phyloP scores from a whole-genome alignment of 192 early-diverging fungal genomes.

The Entophlyctis luteolus region DNA sequence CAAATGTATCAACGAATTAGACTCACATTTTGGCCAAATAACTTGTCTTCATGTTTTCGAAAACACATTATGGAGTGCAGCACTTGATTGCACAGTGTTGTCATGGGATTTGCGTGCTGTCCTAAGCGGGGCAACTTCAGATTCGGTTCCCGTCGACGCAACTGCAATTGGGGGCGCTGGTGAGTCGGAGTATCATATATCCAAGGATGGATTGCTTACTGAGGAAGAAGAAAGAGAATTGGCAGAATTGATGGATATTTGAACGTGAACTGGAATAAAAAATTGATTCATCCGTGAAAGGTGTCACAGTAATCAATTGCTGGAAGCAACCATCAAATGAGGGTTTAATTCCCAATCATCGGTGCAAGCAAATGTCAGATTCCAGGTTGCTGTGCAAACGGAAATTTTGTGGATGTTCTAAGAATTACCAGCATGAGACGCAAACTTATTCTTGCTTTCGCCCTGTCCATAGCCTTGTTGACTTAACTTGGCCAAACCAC shows the following conservation, averaged over 20 bases:
- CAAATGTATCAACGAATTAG: conserved; percentile 68
- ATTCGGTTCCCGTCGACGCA: conserved; percentile 8
- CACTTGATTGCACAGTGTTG: conserved; percentile 82
- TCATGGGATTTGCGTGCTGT: conserved; percentile 70
- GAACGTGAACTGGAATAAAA: too few species aligned
- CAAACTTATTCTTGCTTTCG: too few species aligned
- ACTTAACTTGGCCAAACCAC: too few species aligned
- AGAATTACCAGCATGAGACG: too few species aligned
- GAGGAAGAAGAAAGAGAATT: conserved; percentile 89
- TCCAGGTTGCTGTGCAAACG: too few species aligned
- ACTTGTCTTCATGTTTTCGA: conserved; percentile 59
- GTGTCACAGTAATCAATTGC: too few species aligned
- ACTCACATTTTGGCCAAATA: conserved; percentile 89
- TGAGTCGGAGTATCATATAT: conserved; percentile 17
- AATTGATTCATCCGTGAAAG: too few species aligned
- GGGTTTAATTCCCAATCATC: too few species aligned
- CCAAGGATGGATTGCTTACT: conserved; percentile 49
- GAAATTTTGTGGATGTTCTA: too few species aligned
- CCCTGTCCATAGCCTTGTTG: too few species aligned
- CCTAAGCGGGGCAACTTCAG: conserved; percentile 29
- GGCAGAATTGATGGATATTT: conserved; percentile 81
- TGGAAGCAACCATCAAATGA: too few species aligned
- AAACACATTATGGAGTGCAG: conserved; percentile 68
- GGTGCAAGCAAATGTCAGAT: too few species aligned
- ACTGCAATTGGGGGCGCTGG: neutral